These are phyloP conservation scores for Cicer cuneatum DNA, from an alignment of 306 rosid species.

Conservation along the genomic window DNA sequence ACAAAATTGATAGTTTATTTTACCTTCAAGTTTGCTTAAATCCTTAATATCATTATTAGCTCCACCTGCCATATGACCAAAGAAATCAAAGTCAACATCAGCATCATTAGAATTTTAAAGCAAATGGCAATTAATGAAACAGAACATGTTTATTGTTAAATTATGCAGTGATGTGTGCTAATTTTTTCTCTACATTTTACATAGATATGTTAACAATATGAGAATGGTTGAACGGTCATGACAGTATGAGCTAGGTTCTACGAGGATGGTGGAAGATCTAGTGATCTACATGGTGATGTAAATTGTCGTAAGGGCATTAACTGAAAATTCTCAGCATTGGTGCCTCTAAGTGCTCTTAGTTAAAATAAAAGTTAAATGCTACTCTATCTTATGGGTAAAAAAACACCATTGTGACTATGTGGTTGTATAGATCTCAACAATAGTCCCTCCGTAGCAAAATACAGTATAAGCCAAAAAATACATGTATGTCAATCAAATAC, in stretches of 20 bases:
- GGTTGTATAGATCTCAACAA: too few relatives aligned
- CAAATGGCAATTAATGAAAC: too few relatives aligned
- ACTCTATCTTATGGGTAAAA: constrained; percentile 35
- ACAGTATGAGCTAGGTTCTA: constrained; percentile 20
- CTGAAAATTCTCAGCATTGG: constrained; percentile 22
- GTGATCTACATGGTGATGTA: background rate
- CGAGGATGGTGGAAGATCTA: background rate
- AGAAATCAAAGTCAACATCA: too few relatives aligned
- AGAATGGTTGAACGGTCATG: constrained; percentile 11
- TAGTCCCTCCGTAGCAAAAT: too few relatives aligned
- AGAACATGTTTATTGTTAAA: constrained; percentile 8
- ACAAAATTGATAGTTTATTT: too few relatives aligned
- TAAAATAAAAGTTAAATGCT: constrained; percentile 31
- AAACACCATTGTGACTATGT: background rate
- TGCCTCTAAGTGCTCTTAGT: constrained; percentile 34
- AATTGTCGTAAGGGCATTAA: background rate
- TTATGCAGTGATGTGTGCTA: constrained; percentile 3
- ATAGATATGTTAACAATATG: constrained; percentile 27
- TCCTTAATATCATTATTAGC: too few relatives aligned
- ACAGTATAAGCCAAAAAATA: too few relatives aligned
- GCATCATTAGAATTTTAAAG: too few relatives aligned
- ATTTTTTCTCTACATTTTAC: background rate
- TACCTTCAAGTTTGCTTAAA: too few relatives aligned
- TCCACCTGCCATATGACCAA: too few relatives aligned
- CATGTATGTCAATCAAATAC: too few relatives aligned